Percentiles rank a stretch among this genome's conserved stretches.
These are phyloP conservation scores for Protostelium mycophagum DNA, from an alignment of 78 protist species.

Conservation along the genomic window DNA sequence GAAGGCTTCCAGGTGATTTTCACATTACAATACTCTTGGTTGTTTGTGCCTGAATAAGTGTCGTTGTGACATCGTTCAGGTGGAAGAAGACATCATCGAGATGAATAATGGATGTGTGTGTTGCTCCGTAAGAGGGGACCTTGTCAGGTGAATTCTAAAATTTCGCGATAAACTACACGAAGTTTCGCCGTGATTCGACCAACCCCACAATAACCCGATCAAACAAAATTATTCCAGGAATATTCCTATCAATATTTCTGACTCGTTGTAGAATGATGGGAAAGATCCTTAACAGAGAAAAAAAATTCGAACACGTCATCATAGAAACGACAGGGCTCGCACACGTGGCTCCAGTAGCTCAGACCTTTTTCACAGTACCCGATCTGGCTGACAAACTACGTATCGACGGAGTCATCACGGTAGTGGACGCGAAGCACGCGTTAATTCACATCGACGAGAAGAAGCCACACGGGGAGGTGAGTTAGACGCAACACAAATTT, in stretches of 20 bases:
- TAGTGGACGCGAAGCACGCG: constrained; percentile 63
- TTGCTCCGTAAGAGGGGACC: constrained; percentile 65
- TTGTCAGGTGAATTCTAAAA: constrained; percentile 29
- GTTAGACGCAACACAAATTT: no score
- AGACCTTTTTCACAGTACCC: background rate
- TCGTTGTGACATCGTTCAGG: background rate
- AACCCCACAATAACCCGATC: no score
- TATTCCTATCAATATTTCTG: no score
- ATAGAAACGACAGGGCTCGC: background rate
- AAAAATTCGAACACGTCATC: background rate
- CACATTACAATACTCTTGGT: no score
- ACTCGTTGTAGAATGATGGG: background rate
- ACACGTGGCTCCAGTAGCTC: background rate
- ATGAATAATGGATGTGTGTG: constrained; percentile 72
- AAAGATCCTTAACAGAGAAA: background rate
- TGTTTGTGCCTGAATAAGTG: no score
- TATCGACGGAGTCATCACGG: constrained; percentile 64
- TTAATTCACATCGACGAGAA: constrained; percentile 31
- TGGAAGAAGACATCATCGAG: background rate
- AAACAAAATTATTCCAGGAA: no score
- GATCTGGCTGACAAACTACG: background rate
- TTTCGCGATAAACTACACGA: no score
- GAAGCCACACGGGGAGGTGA: background rate
- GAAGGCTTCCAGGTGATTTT: background rate
- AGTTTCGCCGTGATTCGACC: no score